These are phyloP conservation scores for Bacidia gigantensis DNA, from an alignment of 495 filamentous ascomycete genomes.

Conservation along the genomic window DNA sequence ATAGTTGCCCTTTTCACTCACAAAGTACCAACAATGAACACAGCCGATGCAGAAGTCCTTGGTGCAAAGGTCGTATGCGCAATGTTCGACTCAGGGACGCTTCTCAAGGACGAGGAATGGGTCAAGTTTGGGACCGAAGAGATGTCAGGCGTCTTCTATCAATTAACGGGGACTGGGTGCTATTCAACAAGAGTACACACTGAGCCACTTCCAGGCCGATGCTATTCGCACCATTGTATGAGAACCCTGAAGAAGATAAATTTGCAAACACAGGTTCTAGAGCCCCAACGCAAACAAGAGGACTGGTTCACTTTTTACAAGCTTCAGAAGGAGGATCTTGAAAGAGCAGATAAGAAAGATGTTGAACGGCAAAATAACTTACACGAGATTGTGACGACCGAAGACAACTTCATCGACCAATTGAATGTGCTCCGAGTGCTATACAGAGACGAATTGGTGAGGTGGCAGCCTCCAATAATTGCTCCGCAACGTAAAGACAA, in stretches of 20 bases:
- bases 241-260: conserved; percentile 91
- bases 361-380: conserved; percentile 85
- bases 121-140: conserved; percentile 70
- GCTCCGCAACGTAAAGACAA: conserved; percentile 53
- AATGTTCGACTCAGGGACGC: conserved; percentile 65
- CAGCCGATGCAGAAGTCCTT: conserved; percentile 85
- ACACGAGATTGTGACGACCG: conserved; percentile 90
- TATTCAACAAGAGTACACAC: conserved; percentile 77
- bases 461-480: conserved; percentile 69
- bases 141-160: conserved; percentile 79
- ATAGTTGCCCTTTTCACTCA: conserved; percentile 84
- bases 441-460: conserved; percentile 70
- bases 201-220: conserved; percentile 57
- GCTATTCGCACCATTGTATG: conserved; percentile 90
- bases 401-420: conserved; percentile 80
- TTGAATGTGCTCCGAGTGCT: conserved; percentile 70
- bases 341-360: conserved; percentile 65
- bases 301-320: conserved; percentile 93
- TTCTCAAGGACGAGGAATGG: conserved; percentile 93
- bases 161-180: conserved; percentile 85
- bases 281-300: conserved; percentile 51
- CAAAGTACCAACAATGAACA: conserved; percentile 98
- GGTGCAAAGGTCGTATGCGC: conserved; percentile 63
- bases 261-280: conserved; percentile 53
- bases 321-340: conserved; percentile 59